phyloP scores from a whole-genome alignment of 495 filamentous ascomycete genomes.

The Pseudomonodictys pantanalensis region DNA sequence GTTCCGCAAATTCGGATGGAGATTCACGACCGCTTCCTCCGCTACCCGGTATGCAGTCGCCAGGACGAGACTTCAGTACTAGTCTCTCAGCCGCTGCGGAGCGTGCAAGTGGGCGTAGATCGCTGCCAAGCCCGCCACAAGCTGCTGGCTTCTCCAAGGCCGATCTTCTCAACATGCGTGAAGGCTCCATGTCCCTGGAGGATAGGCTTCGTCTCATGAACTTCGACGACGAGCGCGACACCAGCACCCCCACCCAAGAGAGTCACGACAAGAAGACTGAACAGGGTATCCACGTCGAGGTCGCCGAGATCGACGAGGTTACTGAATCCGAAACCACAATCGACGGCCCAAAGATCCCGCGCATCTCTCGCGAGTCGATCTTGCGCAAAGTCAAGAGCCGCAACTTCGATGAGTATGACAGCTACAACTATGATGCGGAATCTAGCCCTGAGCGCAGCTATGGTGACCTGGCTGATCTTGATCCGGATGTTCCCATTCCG shows the following conservation, averaged over 20 bases:
- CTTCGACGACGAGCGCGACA: slow-evolving; percentile 54
- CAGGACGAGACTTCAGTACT: slow-evolving; percentile 41
- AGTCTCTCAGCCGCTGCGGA: slow-evolving; percentile 61
- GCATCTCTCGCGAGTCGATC: slow-evolving; percentile 91
- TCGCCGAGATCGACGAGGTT: slow-evolving; percentile 22
- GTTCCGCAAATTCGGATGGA: slow-evolving; percentile 38
- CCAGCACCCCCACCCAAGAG: slow-evolving; percentile 28
- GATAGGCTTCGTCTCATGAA: slow-evolving; percentile 81
- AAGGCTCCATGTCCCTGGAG: slow-evolving; percentile 71
- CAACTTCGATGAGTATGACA: slow-evolving; percentile 51
- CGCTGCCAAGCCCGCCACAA: slow-evolving; percentile 62
- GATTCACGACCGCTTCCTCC: slow-evolving; percentile 41
- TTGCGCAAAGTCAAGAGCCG: slow-evolving; percentile 74
- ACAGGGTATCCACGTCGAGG: slow-evolving; percentile 25
- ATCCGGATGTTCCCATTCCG: slow-evolving; percentile 83
- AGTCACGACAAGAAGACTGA: slow-evolving; percentile 25
- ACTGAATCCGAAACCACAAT: slow-evolving; percentile 29
- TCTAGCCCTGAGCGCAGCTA: slow-evolving; percentile 50
- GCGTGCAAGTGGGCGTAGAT: slow-evolving; percentile 58
- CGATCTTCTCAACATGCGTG: slow-evolving; percentile 66
- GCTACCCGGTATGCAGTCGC: slow-evolving; percentile 32
- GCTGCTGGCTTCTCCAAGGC: slow-evolving; percentile 63
- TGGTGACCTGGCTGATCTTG: slow-evolving; percentile 51
- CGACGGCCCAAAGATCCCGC: slow-evolving; percentile 47
- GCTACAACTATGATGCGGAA: slow-evolving; percentile 32